phyloP scores from a whole-genome alignment of 2,329 filamentous ascomycete genomes.

The Orbilia brochopaga region DNA sequence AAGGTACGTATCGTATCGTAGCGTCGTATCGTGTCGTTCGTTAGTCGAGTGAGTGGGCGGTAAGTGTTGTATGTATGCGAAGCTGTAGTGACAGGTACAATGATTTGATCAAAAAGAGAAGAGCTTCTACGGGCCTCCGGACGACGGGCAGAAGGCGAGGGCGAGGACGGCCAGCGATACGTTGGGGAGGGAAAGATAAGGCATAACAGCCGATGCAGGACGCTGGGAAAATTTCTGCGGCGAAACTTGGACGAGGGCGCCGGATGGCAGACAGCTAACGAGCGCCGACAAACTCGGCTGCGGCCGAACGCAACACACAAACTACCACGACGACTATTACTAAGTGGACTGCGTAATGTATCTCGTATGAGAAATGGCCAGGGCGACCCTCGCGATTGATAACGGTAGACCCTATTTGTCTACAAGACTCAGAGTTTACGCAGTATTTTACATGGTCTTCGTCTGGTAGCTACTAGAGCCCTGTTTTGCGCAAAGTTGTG shows the following conservation, averaged over 20 bases:
- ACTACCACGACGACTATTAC: slow-evolving; percentile 4
- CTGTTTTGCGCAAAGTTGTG: too few species aligned
- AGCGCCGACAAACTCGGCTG: slow-evolving; percentile 13
- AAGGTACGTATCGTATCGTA: neutral
- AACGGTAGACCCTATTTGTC: too few species aligned
- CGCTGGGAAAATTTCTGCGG: slow-evolving; percentile 43
- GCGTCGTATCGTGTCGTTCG: too few species aligned
- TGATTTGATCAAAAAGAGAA: too few species aligned
- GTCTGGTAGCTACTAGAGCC: too few species aligned
- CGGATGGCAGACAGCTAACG: slow-evolving; percentile 3
- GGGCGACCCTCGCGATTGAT: too few species aligned
- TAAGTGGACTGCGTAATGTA: neutral
- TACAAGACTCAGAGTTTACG: too few species aligned
- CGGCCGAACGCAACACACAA: slow-evolving; percentile 15
- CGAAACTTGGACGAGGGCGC: slow-evolving; percentile 20
- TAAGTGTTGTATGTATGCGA: too few species aligned
- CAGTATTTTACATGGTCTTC: too few species aligned
- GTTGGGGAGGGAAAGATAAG: slow-evolving; percentile 7
- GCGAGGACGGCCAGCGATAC: neutral
- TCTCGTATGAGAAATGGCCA: neutral
- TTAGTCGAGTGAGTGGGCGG: too few species aligned
- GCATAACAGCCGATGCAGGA: neutral
- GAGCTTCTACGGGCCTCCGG: too few species aligned
- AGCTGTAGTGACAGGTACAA: too few species aligned
- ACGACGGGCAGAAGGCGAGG: neutral